These are phyloP conservation scores for Avena insularis DNA, from an alignment of 176 grass and related monocot species.

Conservation along the genomic window DNA sequence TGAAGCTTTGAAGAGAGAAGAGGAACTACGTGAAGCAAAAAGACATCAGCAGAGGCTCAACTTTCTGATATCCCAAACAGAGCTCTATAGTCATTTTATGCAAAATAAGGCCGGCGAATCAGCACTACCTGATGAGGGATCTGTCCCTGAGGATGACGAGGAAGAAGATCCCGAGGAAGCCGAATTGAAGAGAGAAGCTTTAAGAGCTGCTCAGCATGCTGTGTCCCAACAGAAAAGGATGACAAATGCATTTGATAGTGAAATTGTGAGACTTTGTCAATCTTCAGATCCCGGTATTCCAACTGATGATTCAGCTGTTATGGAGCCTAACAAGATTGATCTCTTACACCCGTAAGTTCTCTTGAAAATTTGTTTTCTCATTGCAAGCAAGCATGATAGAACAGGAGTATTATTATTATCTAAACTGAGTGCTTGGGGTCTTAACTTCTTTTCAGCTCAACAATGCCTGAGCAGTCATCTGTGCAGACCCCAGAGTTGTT, in stretches of 20 bases:
- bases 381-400: slow-evolving; percentile 17
- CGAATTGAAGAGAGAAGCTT: slow-evolving; percentile 89
- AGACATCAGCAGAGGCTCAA: slow-evolving; percentile 98
- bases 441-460: slow-evolving; percentile 79
- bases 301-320: slow-evolving; percentile 60
- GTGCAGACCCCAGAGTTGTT: slow-evolving; percentile 95
- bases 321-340: slow-evolving; percentile 82
- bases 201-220: slow-evolving; percentile 84
- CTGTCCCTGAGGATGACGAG: slow-evolving; percentile 50
- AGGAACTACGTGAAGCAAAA: slow-evolving; percentile 95
- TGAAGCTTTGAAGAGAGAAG: slow-evolving; percentile 96
- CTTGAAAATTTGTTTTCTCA: neutral
- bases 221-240: slow-evolving; percentile 96
- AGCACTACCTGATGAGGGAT: slow-evolving; percentile 57
- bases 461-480: slow-evolving; percentile 94
- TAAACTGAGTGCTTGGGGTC: slow-evolving; percentile 23
- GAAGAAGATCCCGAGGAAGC: slow-evolving; percentile 94
- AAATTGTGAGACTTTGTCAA: slow-evolving; percentile 73
- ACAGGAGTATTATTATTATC: slow-evolving; percentile 20
- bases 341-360: slow-evolving; percentile 93
- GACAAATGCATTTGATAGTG: slow-evolving; percentile 96
- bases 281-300: slow-evolving; percentile 55
- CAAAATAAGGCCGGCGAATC: slow-evolving; percentile 83
- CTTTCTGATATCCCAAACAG: slow-evolving; percentile 96
- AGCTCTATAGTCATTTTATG: slow-evolving; percentile 99